These are phyloP conservation scores for Erythrobasidium hasegawianum DNA, from an alignment of 1,284 basidiomycete species.

Conservation along the genomic window DNA sequence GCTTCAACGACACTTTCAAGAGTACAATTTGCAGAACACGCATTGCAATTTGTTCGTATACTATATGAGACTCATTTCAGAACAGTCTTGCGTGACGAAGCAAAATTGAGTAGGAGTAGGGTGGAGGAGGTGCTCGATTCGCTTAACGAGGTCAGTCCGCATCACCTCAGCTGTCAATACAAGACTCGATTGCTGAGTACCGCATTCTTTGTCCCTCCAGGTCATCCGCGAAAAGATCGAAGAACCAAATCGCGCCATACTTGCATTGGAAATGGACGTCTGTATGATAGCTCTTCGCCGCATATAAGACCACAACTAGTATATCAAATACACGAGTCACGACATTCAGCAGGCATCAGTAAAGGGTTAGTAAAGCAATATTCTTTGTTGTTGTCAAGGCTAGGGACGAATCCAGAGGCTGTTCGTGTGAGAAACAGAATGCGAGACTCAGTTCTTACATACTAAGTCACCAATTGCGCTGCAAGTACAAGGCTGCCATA, in stretches of 20 bases:
- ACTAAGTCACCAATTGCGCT: too few species aligned
- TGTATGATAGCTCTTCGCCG: slow-evolving; percentile 48
- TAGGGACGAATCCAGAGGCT: too few species aligned
- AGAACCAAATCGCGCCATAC: slow-evolving; percentile 38
- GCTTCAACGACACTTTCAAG: slow-evolving; percentile 47
- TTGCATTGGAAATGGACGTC: slow-evolving; percentile 49
- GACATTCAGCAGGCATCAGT: too few species aligned
- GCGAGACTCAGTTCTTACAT: too few species aligned
- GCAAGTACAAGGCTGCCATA: too few species aligned
- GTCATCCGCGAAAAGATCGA: slow-evolving; percentile 42
- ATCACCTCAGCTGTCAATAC: too few species aligned
- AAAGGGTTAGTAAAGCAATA: too few species aligned
- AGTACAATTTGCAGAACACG: slow-evolving; percentile 49
- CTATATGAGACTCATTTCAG: slow-evolving; percentile 51
- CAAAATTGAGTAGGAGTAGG: slow-evolving; percentile 49
- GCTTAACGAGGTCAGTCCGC: slow-evolving; percentile 46
- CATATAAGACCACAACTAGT: background rate
- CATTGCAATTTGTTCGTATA: slow-evolving; percentile 49
- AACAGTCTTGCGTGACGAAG: slow-evolving; percentile 47
- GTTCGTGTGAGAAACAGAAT: too few species aligned
- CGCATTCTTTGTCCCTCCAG: too few species aligned
- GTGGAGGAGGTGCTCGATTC: slow-evolving; percentile 50
- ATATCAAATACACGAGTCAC: too few species aligned
- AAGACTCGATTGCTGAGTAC: too few species aligned
- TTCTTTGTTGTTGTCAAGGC: too few species aligned